A percentile compares a stretch with the other conserved stretches of the same genome.
phyloP scores from a whole-genome alignment of 2,329 filamentous ascomycete genomes.

The Venturia carpophila region DNA sequence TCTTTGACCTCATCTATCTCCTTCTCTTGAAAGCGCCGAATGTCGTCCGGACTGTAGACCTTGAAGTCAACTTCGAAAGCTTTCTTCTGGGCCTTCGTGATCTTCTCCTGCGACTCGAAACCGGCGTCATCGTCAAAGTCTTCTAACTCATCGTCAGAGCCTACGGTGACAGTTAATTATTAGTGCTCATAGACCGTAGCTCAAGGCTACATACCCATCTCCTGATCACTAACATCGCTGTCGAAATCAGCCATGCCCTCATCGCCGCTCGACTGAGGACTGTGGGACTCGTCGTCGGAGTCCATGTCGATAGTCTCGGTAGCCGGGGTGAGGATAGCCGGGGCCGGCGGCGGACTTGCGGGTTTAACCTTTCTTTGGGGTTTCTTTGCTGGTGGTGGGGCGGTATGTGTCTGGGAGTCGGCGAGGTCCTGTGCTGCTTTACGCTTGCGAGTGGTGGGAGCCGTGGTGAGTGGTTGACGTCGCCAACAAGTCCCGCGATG shows the following conservation, averaged over 20 bases:
- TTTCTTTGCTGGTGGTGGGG: slow-evolving; percentile 19
- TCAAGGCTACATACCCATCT: slow-evolving; percentile 6
- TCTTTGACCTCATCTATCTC: slow-evolving; percentile 86
- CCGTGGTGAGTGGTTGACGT: slow-evolving; percentile 25
- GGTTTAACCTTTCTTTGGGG: slow-evolving; percentile 8
- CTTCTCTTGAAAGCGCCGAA: slow-evolving; percentile 74
- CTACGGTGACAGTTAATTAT: slow-evolving; percentile 24
- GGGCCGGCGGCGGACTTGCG: slow-evolving; percentile 24
- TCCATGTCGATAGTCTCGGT: slow-evolving; percentile 59
- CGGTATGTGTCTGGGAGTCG: not conserved
- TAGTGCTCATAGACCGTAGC: not conserved
- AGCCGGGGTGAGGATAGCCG: slow-evolving; percentile 17
- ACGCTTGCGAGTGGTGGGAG: slow-evolving; percentile 29
- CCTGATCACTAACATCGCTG: slow-evolving; percentile 37
- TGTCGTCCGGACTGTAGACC: slow-evolving; percentile 71
- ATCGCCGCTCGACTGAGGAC: slow-evolving; percentile 69
- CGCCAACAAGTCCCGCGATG: slow-evolving; percentile 21
- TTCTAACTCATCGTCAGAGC: slow-evolving; percentile 48
- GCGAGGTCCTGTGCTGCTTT: slow-evolving; percentile 21
- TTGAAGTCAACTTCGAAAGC: slow-evolving; percentile 79
- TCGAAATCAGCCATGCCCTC: slow-evolving; percentile 68
- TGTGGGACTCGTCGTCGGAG: slow-evolving; percentile 92
- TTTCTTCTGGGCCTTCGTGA: slow-evolving; percentile 64
- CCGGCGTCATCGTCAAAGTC: slow-evolving; percentile 52
- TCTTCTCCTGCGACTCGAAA: slow-evolving; percentile 58